Conservation (phyloP, 306 rosid species). For the Lathyrus tuberosus region DNA sequence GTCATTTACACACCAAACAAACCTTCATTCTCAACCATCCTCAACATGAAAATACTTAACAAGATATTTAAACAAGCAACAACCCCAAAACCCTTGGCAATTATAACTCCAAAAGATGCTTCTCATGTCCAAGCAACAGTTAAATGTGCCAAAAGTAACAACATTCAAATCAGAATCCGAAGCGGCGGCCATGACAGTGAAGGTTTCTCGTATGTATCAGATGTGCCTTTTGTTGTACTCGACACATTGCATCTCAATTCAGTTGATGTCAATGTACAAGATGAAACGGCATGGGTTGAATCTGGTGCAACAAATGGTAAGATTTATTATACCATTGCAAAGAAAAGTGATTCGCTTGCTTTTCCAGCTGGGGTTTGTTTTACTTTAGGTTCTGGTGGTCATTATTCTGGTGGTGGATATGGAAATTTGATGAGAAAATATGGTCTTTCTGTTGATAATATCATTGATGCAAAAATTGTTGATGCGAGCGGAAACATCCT, state of each 20-base stretch:
- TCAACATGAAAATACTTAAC: constrained; percentile 1
- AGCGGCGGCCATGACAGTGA: constrained; percentile 50
- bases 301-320: too few relatives aligned
- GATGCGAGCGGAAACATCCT: too few relatives aligned
- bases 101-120: constrained; percentile 12
- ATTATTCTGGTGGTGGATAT: constrained; percentile 74
- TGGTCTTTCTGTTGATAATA: constrained; percentile 45
- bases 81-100: constrained; percentile 42
- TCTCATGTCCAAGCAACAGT: too few relatives aligned
- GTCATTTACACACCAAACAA: constrained; percentile 24
- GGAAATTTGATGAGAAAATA: constrained; percentile 72
- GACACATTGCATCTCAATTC: constrained; percentile 34
- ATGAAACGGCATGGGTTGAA: too few relatives aligned
- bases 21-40: background rate
- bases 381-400: constrained; percentile 67
- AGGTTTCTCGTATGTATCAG: constrained; percentile 18
- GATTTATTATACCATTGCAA: too few relatives aligned
- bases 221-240: constrained; percentile 20
- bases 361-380: constrained; percentile 62
- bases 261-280: background rate
- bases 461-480: too few relatives aligned
- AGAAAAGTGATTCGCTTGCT: background rate
- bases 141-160: constrained; percentile 26
- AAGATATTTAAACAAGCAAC: constrained; percentile 12
- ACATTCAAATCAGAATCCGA: constrained; percentile 39